A percentile compares a stretch with the other conserved stretches of the same genome.
Evolutionary conservation across 495 filamentous ascomycete genomes (phyloP).

Genomic region (Neurospora pannonica): DNA sequence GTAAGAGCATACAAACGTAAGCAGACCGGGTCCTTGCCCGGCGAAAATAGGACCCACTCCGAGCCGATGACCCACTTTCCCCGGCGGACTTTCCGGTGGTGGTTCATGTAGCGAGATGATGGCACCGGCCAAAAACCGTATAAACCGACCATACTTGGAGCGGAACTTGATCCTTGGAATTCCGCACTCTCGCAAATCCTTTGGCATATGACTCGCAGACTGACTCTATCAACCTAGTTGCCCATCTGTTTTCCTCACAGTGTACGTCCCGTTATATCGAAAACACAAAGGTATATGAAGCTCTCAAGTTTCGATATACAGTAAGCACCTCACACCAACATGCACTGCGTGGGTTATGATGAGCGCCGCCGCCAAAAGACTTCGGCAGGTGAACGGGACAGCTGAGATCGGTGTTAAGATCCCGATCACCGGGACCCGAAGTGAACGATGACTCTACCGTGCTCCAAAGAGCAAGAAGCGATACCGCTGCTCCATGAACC

Average conservation of each 20-base stretch:
- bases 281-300: not conserved
- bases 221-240: not conserved
- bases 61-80: not conserved
- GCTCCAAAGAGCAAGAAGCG: not conserved
- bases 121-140: not conserved
- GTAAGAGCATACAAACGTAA: not conserved
- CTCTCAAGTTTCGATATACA: not conserved
- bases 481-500: not conserved
- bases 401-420: not conserved
- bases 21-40: not conserved
- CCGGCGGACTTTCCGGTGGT: not conserved
- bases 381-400: not conserved
- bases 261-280: not conserved
- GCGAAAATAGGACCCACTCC: not conserved
- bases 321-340: not conserved
- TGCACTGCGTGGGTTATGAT: not conserved
- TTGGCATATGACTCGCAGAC: not conserved
- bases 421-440: not conserved
- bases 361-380: not conserved
- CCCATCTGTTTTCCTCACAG: not conserved
- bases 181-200: not conserved
- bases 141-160: not conserved
- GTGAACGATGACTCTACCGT: not conserved
- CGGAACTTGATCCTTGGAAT: not conserved
- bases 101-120: not conserved